These are phyloP conservation scores for Claviceps purpurea DNA, from an alignment of 2,329 filamentous ascomycete species.

Conservation along the genomic window DNA sequence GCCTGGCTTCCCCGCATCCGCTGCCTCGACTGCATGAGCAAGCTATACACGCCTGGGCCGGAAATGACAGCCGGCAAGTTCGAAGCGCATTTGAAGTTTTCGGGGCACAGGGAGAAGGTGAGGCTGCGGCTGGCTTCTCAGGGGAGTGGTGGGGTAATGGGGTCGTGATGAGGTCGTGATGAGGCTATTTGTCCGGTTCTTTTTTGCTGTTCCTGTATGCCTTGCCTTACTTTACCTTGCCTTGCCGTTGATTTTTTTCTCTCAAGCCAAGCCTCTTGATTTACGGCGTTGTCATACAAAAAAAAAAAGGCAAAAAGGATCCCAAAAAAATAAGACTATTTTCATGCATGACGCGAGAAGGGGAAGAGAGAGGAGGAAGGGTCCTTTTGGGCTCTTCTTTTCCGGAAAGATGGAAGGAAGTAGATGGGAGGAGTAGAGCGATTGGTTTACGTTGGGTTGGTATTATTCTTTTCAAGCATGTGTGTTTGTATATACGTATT, in stretches of 20 bases:
- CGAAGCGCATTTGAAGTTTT: constrained; percentile 81
- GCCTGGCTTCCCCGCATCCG: constrained; percentile 82
- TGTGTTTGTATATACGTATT: too few relatives aligned
- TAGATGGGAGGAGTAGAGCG: too few relatives aligned
- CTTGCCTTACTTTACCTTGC: background rate
- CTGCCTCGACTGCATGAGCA: constrained; percentile 85
- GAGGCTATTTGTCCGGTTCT: background rate
- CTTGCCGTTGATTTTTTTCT: background rate
- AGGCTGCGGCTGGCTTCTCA: constrained; percentile 17
- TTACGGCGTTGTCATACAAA: too few relatives aligned
- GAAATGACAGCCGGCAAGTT: constrained; percentile 81
- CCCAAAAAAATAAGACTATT: too few relatives aligned
- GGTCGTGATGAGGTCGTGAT: constrained; percentile 1
- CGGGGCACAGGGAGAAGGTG: constrained; percentile 62
- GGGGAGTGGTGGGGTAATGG: constrained; percentile 7
- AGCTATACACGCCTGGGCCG: constrained; percentile 83
- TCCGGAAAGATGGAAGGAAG: too few relatives aligned
- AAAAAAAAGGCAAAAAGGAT: too few relatives aligned
- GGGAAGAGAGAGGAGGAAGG: too few relatives aligned
- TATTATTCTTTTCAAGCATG: too few relatives aligned
- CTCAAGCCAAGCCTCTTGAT: too few relatives aligned
- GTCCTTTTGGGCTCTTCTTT: too few relatives aligned
- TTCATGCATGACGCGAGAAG: too few relatives aligned
- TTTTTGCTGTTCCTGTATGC: background rate
- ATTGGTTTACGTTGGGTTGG: too few relatives aligned